A percentile compares a stretch with the other conserved stretches of the same genome.
Evolutionary conservation across 495 filamentous ascomycete species (phyloP).

Genomic region (Penicillium malachiteum): DNA sequence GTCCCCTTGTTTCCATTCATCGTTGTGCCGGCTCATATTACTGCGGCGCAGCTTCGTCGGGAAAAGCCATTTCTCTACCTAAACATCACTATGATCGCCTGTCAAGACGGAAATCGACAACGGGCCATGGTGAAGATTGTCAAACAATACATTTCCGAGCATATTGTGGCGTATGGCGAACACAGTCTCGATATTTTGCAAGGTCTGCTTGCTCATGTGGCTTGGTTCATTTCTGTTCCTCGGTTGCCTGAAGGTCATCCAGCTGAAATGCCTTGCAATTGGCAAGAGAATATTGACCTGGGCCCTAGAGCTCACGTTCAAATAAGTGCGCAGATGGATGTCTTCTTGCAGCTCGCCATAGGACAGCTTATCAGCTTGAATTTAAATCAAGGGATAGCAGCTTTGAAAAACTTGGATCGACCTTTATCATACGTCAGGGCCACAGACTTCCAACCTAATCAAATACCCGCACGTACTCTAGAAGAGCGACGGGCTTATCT

Average conservation of each 20-base stretch:
- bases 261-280: background rate
- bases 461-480: slow-evolving; percentile 18
- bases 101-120: slow-evolving; percentile 19
- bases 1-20: slow-evolving; percentile 40
- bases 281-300: background rate
- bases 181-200: slow-evolving; percentile 40
- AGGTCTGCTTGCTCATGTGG: slow-evolving; percentile 40
- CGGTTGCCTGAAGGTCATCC: background rate
- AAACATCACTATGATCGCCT: slow-evolving; percentile 37
- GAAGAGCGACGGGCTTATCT: slow-evolving; percentile 34
- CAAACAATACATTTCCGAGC: slow-evolving; percentile 28
- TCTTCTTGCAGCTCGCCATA: slow-evolving; percentile 24
- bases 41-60: slow-evolving; percentile 24
- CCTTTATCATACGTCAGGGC: slow-evolving; percentile 21
- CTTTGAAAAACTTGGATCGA: slow-evolving; percentile 18
- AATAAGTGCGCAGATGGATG: slow-evolving; percentile 24
- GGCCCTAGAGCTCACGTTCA: background rate
- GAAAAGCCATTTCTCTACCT: slow-evolving; percentile 38
- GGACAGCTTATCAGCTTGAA: slow-evolving; percentile 29
- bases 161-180: slow-evolving; percentile 33
- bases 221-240: slow-evolving; percentile 31
- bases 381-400: slow-evolving; percentile 20
- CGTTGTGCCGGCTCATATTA: slow-evolving; percentile 23
- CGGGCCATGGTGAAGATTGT: slow-evolving; percentile 21
- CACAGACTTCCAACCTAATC: slow-evolving; percentile 9